A percentile compares a stretch with the other conserved stretches of the same genome.
These are phyloP conservation scores for Santalum album DNA, from an alignment of 164 flowering plant species.

Conservation along the genomic window DNA sequence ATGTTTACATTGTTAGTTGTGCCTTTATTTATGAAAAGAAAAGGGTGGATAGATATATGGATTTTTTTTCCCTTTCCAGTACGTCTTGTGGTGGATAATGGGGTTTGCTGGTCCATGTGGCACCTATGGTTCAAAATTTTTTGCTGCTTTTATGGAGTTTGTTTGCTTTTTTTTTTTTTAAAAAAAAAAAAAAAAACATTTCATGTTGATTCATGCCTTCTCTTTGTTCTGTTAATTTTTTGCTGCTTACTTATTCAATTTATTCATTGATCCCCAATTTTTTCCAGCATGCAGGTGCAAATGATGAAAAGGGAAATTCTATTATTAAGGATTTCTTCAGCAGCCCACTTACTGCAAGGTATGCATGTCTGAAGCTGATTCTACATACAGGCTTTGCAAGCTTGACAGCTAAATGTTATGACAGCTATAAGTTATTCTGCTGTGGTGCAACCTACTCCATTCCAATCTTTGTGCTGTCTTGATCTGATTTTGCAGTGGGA, in stretches of 20 bases:
- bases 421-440: not conserved
- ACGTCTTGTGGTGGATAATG: not conserved
- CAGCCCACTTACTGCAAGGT: constrained; percentile 98
- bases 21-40: too few species aligned
- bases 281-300: constrained; percentile 87
- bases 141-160: too few species aligned
- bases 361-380: constrained; percentile 7
- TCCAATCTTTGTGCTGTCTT: constrained; percentile 1
- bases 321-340: constrained; percentile 67
- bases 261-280: not conserved
- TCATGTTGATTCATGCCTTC: not conserved
- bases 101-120: not conserved
- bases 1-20: too few species aligned
- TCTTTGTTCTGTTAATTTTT: not conserved
- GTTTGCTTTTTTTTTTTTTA: too few species aligned
- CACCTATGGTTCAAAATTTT: too few species aligned
- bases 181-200: too few species aligned
- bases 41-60: too few species aligned
- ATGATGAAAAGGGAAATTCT: constrained; percentile 74
- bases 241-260: not conserved
- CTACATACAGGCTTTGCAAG: not conserved
- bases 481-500: constrained; percentile 54
- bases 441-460: not conserved
- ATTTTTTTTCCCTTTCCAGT: too few species aligned
- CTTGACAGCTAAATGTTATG: not conserved